Percentiles rank a stretch among this genome's conserved stretches.
Conservation (phyloP, 371 early-diverging fungal species). For the Rhizopus sp. region DNA sequence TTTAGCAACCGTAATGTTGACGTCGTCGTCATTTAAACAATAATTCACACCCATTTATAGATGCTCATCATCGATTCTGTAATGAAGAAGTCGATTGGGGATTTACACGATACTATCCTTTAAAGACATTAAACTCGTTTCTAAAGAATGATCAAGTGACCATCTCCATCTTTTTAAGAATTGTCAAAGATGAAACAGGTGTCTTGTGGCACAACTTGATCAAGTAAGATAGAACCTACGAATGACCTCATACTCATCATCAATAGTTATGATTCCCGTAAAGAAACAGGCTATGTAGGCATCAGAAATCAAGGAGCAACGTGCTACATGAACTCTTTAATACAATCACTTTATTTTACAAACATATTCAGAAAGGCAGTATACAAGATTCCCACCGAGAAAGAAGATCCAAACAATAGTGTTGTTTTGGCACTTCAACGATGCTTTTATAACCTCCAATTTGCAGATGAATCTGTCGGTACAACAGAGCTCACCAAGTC, state of each 20-base stretch:
- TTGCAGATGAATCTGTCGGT: constrained; percentile 50
- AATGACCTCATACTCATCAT: constrained; percentile 22
- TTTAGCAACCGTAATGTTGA: constrained; percentile 61
- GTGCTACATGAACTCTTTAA: constrained; percentile 98
- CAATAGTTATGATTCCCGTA: constrained; percentile 80
- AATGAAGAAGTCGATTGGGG: constrained; percentile 92
- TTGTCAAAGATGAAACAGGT: constrained; percentile 89
- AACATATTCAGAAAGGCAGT: constrained; percentile 89
- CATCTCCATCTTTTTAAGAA: constrained; percentile 77
- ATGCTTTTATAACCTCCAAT: constrained; percentile 90
- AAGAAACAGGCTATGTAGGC: constrained; percentile 92
- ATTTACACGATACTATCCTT: constrained; percentile 68
- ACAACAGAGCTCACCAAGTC: constrained; percentile 94
- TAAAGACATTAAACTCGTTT: constrained; percentile 27
- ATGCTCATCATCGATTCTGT: constrained; percentile 83
- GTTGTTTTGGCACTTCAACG: constrained; percentile 93
- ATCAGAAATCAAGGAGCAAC: constrained; percentile 99
- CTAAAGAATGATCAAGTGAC: constrained; percentile 53
- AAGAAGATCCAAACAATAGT: constrained; percentile 81
- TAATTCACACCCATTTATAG: constrained; percentile 20
- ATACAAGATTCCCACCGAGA: constrained; percentile 89
- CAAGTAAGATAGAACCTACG: constrained; percentile 80
- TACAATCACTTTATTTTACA: constrained; percentile 98
- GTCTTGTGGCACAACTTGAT: constrained; percentile 93
- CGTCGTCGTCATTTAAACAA: neutral